Evolutionary conservation across 306 rosid genomes (phyloP), one percentile per base, ranked within the genome.

Genomic region (Acacia melanoxylon): DNA sequence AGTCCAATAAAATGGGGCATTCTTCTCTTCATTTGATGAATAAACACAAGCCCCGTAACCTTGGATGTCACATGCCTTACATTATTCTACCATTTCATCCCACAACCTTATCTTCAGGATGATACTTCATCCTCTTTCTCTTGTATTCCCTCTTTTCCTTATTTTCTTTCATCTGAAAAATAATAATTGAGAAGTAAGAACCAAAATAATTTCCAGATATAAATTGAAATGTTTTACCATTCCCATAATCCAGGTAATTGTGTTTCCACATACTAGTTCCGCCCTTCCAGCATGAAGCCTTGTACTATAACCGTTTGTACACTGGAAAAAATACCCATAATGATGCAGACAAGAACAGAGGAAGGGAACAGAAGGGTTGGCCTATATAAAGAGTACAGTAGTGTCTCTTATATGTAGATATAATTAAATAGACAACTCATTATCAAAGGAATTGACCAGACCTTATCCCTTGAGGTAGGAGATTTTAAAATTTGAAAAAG

Each of bases 1-100:
- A 41, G 95, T 94, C 99, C 98, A 95, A 68, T 93, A 97, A 80
- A 52, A 85, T 44, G 97, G 93, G 45, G 93, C 88, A 82, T 90
- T 95, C 79, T 86, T 91, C 86, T 95, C 97, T 74, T 62, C 89
- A 17, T 95, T 95, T 58, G 81, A 72, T 76, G 90, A 85, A 89
- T 91, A 89, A 78, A 95, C 41, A 59, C 72, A 75, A 27, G 72
- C 45, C 76, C 41, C 54, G 22, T 52, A 72, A 51, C 62, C 44
- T 19, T 48, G 0, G 17, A 41, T n/a, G 27, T 25, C 27, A 48
- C 25, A 31, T n/a, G 2, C 33, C 54, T 41, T 0, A 25, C 49
- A 29, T 22, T 58, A 5, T 54, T 54, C 62, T 54, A 54, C 25
- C 62, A 54, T 54, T 54, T 56, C 62, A 56, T 56, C 62, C 62